Evolutionary conservation across 495 filamentous ascomycete genomes (phyloP).

Genomic region (Chaetomidium leptoderma): DNA sequence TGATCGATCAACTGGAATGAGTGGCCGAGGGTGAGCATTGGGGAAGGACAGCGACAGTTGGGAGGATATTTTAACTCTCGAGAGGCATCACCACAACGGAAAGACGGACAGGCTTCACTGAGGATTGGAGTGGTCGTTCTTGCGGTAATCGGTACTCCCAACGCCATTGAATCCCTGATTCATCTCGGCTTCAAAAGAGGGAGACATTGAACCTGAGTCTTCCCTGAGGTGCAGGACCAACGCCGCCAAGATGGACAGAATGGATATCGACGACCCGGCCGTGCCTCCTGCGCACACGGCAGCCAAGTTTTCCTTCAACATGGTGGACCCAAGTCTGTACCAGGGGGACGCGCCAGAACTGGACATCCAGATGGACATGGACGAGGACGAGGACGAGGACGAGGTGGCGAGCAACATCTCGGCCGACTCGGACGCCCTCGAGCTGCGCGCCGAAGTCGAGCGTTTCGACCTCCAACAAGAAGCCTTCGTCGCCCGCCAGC

Average conservation of each 20-base stretch:
- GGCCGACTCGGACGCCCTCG: conserved; percentile 38
- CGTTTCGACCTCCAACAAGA: conserved; percentile 35
- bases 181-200: too few species aligned
- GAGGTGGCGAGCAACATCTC: conserved; percentile 31
- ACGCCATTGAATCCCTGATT: too few species aligned
- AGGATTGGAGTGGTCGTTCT: too few species aligned
- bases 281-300: neutral
- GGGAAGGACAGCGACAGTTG: neutral
- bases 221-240: neutral
- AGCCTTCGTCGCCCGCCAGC: conserved; percentile 32
- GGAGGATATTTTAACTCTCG: too few species aligned
- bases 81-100: too few species aligned
- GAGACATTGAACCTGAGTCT: neutral
- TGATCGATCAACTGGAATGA: neutral
- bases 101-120: too few species aligned
- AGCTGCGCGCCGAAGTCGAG: conserved; percentile 34
- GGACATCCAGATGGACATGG: conserved; percentile 9
- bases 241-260: conserved; percentile 19
- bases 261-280: conserved; percentile 23
- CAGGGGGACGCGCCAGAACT: neutral
- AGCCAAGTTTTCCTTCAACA: conserved; percentile 5
- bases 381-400: conserved; percentile 15
- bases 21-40: neutral
- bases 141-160: too few species aligned
- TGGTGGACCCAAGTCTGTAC: conserved; percentile 19